A percentile compares a stretch with the other conserved stretches of the same genome.
Evolutionary conservation across 106 monocot species (phyloP).

Genomic region (Dendrobium officinale): DNA sequence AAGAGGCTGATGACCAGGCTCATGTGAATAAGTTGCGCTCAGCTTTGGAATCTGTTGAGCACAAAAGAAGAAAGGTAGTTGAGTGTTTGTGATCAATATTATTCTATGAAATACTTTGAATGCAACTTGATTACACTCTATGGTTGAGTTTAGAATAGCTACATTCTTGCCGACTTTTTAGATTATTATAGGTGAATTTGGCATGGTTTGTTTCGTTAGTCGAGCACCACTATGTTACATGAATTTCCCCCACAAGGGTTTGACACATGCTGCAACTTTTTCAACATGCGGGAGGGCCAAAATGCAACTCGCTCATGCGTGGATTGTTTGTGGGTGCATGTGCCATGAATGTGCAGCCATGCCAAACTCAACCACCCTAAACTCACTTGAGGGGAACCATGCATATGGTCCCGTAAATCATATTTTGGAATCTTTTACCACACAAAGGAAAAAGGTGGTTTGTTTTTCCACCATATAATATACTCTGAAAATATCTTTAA

Average conservation of each 20-base stretch:
- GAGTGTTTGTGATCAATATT: background rate
- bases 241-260: background rate
- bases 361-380: background rate
- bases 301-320: background rate
- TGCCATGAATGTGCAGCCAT: background rate
- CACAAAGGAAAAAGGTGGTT: too few species aligned
- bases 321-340: background rate
- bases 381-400: background rate
- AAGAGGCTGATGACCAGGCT: conserved; percentile 66
- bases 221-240: background rate
- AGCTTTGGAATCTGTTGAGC: conserved; percentile 96
- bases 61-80: conserved; percentile 90
- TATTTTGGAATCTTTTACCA: too few species aligned
- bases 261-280: background rate
- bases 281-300: background rate
- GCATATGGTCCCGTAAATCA: too few species aligned
- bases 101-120: background rate
- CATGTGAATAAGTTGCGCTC: conserved; percentile 88
- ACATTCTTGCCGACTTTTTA: background rate
- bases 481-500: too few species aligned
- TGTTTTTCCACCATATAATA: too few species aligned
- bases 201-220: background rate
- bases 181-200: background rate
- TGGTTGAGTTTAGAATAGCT: background rate
- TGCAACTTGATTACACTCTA: background rate